Evolutionary conservation across 768 basidiomycete genomes (phyloP), one percentile per base, ranked within the genome.

Genomic region (Lentinula detonsa): DNA sequence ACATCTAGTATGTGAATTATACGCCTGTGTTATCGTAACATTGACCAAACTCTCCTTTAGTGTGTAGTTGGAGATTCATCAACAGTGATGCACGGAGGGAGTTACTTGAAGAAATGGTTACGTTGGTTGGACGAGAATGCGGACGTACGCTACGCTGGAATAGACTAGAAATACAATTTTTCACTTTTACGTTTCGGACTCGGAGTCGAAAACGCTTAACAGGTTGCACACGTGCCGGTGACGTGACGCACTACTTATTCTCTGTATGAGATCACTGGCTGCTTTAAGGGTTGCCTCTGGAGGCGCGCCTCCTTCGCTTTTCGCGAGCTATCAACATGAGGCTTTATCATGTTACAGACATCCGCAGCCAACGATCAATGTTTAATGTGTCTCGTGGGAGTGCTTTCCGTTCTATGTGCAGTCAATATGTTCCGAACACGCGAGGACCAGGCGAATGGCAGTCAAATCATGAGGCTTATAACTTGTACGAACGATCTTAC

Each of bases 41-140:
- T 40, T 59, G 35, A 48, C 4, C 40, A 11, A 46, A 48, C 35
- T 13, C 46, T 18, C 62, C 4, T 51, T 16, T 61, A 96, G 93
- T 96, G 94, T 66, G 74, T 99, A 1, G 84, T 99, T 0, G 97
- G 97, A 1, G 97, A 99, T 71, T 95, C 94, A 0, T 89, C 88
- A 1, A 98, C 96, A 0, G 88, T 98, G 3, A 77, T 81, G 35
- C 88, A 95, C 66, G 96, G 96, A 5, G 85, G 91, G 23, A 68
- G 77, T 43, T 98, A 91, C 73, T 73, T 99, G 40, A 93, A 91
- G 71, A 83, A 83, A 62, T 99, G 97, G 97, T 82, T 97, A 65
- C 75, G 78, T 3, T 98, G 94, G 93, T 74, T 98, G 11, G 96
- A 98, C 65, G 78, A 78, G 7, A 85, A 96, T 67, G 95, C 93